These are phyloP conservation scores for Podaxis sp. DNA, from an alignment of 768 basidiomycete species.

Conservation along the genomic window DNA sequence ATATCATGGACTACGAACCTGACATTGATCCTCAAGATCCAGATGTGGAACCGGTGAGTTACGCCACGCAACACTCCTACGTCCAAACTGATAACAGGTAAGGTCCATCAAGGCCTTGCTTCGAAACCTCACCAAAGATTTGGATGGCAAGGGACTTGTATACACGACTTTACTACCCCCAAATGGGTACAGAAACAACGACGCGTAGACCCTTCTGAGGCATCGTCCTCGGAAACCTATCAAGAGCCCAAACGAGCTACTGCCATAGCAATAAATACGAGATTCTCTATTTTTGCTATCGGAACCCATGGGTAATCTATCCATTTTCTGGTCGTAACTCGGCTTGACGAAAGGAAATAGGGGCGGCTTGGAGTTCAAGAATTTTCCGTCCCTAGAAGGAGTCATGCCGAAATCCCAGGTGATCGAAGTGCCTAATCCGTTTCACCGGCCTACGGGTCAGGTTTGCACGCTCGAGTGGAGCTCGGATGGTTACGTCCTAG, in stretches of 20 bases:
- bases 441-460: conserved; percentile 56
- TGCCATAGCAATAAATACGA: conserved; percentile 67
- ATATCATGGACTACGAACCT: conserved; percentile 14
- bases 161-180: conserved; percentile 73
- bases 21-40: conserved; percentile 16
- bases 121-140: conserved; percentile 25
- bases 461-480: conserved; percentile 85
- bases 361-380: conserved; percentile 65
- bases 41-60: conserved; percentile 5
- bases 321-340: conserved; percentile 6
- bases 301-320: conserved; percentile 64
- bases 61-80: background rate
- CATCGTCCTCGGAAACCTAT: conserved; percentile 39
- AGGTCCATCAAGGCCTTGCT: conserved; percentile 15
- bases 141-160: conserved; percentile 76
- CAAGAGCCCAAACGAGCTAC: conserved; percentile 68
- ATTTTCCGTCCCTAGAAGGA: conserved; percentile 67
- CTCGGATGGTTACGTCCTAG: conserved; percentile 92
- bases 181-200: conserved; percentile 81
- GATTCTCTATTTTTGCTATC: conserved; percentile 81
- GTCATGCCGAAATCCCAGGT: conserved; percentile 57
- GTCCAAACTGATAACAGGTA: conserved; percentile 1
- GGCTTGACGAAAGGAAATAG: conserved; percentile 33
- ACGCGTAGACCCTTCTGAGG: conserved; percentile 48
- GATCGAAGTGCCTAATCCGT: conserved; percentile 62